A percentile compares a stretch with the other conserved stretches of the same genome.
phyloP scores from a whole-genome alignment of 2,329 filamentous ascomycete species.

The Xylariaceae sp. region DNA sequence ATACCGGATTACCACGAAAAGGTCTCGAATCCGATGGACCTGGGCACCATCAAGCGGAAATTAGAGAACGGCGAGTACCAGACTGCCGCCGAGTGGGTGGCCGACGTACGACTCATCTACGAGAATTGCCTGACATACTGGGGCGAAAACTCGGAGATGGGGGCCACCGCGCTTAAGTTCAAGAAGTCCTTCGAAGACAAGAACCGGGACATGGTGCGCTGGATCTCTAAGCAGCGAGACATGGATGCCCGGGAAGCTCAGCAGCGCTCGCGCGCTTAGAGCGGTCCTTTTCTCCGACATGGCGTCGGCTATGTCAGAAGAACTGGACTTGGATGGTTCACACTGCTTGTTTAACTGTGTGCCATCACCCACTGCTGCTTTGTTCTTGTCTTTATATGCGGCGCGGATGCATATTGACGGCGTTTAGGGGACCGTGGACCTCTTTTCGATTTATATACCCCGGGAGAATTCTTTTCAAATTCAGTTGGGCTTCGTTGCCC shows the following conservation, averaged over 20 bases:
- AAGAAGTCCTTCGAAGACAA: conserved; percentile 56
- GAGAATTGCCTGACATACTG: conserved; percentile 61
- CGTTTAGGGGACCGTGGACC: too few species aligned
- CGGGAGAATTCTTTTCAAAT: too few species aligned
- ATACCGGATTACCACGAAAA: conserved; percentile 59
- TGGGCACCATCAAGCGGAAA: conserved; percentile 55
- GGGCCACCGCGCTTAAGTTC: conserved; percentile 50
- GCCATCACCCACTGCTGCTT: too few species aligned
- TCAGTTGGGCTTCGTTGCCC: too few species aligned
- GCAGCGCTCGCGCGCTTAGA: conserved; percentile 11
- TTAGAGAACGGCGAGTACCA: conserved; percentile 51
- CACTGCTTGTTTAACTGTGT: too few species aligned
- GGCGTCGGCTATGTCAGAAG: too few species aligned
- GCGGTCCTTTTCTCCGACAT: too few species aligned
- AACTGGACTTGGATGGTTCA: too few species aligned
- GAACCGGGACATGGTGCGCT: conserved; percentile 54
- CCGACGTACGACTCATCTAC: conserved; percentile 58
- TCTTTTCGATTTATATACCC: too few species aligned
- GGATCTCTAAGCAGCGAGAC: conserved; percentile 43
- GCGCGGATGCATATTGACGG: too few species aligned
- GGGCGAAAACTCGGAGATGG: conserved; percentile 39
- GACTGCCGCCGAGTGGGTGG: conserved; percentile 48
- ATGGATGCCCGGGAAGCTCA: conserved; percentile 41
- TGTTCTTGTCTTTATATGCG: too few species aligned
- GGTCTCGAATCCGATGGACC: conserved; percentile 57